Base-by-base conservation (phyloP, 2,329 filamentous ascomycete species). In the Colletotrichum theobromicola region DNA sequence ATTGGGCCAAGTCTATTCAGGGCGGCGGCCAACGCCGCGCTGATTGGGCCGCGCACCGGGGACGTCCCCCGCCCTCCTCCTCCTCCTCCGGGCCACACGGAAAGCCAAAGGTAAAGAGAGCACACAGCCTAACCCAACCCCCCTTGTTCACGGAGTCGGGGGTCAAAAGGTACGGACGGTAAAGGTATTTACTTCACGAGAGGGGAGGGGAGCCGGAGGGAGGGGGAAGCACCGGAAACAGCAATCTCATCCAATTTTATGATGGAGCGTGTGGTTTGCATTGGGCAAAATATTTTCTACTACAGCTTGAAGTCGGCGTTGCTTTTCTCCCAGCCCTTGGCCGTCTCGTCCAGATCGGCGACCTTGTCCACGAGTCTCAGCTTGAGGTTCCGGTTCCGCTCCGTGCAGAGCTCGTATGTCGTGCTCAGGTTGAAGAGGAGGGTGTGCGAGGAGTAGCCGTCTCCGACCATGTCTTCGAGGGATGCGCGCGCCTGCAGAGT, bases 341-440 rank as follows among this genome's bases (percentile, higher is more conserved):
- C 82, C 2, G 87, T 88, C 18, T 90, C 87, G 55, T 89, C 88
- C 78, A 90, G 87, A 2, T 83, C 85, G 1, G 94, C 93, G 21
- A 97, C 88, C 66, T 88, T 90, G 79, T 95, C 93, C 3, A 94
- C 92, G 21, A 98, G 86, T 30, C 86, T 87, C 34, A 90, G 83
- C 87, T 98, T 98, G 78, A 94, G 84, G 15, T 89, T 89, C 63
- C 90, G 87, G 55, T 94, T 91, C 76, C 90, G 90, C 79, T 98
- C 96, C 0, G 94, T 96, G 81, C 94, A 97, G 9, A 98, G 88
- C 84, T 98, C 97, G 81, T 98, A 98, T 79, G 98, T 91, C 0
- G 96, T 98, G 13, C 93, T 92, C 15, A 99, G 84, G 81, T 98
- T 98, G 84, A 98, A 98, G 0, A 97, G 90, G 4, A 98, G 85